Base-by-base conservation (phyloP, 2,329 filamentous ascomycete genomes). In the Trichoderma sp. region DNA sequence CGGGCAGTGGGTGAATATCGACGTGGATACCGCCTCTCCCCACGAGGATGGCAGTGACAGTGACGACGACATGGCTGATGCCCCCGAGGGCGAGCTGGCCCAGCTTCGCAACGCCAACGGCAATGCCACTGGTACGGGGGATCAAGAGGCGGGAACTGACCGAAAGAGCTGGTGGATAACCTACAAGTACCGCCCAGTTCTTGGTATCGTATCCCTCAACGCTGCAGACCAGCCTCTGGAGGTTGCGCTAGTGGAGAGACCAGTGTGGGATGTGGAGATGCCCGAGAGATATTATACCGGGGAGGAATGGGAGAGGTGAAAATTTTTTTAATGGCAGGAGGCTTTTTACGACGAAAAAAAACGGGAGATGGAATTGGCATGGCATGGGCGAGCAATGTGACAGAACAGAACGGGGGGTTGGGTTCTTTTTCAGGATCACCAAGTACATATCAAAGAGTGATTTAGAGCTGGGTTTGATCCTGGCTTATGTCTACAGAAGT, bases 111-210 rank as follows among this genome's bases (percentile, higher is more conserved):
- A 77, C 73, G 73, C 70, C 55, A 76, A 74, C 74, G 76, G 74
- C 43, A 67, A 57, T 70, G 71, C 59, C 71, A 74, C 68, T 68
- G 71, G 53, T 61, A 73, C 67, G 47, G 75, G 77, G 47, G 73
- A 74, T 50, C 68, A 73, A 34, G 75, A 75, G 57, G 74, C 74
- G 65, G 74, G 74, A 59, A 77, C 75, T 71, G 76, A 77, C 72
- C 77, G 76, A 63, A 81, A 79, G 73, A 82, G 81, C 73, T 88
- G 84, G 83, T 98, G 94, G 93, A 89, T 91, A 79, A 97, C 95
- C 6, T 94, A 92, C 85, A 97, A 97, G 81, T 99, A 98, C 82
- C 88, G 95, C 72, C 93, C 95, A n/a, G 94, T 99, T 76, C 85
- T 99, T 73, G 96, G 95, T 68, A 82, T 90, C 47, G 86, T 89